Conservation (phyloP, 345 rosid genomes). For the Eucalyptus melliodora region DNA sequence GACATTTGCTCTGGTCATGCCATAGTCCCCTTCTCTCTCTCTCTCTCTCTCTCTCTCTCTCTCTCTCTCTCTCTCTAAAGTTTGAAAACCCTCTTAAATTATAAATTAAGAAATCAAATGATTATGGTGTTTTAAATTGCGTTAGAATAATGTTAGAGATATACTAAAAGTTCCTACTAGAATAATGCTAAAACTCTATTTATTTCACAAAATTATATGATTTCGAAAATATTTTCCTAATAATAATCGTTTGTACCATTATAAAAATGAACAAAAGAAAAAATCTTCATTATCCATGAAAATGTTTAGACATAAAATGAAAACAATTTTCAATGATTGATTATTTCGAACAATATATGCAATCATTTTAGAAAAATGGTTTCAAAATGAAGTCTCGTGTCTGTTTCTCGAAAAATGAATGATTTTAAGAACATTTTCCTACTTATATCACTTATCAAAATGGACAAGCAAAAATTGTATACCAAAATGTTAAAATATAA, state of each 20-base stretch:
- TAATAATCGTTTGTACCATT: not conserved
- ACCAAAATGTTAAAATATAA: too few relatives aligned
- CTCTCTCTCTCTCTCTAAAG: too few relatives aligned
- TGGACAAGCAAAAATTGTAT: too few relatives aligned
- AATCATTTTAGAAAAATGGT: not conserved
- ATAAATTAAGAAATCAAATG: too few relatives aligned
- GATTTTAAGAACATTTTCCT: too few relatives aligned
- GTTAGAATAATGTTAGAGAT: not conserved
- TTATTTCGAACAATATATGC: not conserved
- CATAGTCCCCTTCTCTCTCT: too few relatives aligned
- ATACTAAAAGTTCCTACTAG: not conserved
- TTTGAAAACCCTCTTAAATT: too few relatives aligned
- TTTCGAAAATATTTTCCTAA: not conserved
- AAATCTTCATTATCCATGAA: not conserved
- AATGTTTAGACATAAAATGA: not conserved
- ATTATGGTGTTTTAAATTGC: too few relatives aligned
- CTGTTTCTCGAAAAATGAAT: rapidly evolving
- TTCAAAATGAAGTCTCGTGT: rapidly evolving
- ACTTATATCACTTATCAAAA: too few relatives aligned
- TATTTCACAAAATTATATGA: not conserved
- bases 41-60: too few relatives aligned
- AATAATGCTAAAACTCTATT: not conserved
- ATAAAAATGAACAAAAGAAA: not conserved
- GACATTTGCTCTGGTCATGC: not conserved
- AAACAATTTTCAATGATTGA: not conserved